Base-by-base conservation (phyloP, 257 asterid species). In the Misopates orontium region DNA sequence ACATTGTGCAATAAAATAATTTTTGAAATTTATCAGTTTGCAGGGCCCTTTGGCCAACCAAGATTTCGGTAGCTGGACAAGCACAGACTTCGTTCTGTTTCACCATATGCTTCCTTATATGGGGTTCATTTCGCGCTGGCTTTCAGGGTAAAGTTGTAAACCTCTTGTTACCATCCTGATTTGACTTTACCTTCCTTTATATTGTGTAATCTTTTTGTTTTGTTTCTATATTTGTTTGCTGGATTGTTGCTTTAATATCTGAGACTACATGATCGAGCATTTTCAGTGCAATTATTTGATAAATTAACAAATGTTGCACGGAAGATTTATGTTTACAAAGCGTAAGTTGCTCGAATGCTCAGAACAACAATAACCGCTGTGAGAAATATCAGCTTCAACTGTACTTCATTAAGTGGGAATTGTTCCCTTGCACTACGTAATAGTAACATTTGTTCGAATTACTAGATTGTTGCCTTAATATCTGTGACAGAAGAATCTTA, bases 31-130 rank as follows among this genome's bases (percentile, higher is more conserved):
- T 70, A 51, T 54, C 74, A 86, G 96, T 68, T 71, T 88, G 73
- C 81, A 71, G 75, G 95, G 87, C 64, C 92, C 95, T 23, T 65
- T 89, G 61, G 80, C 73, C 1, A 71, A 70, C 57, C 73, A 70
- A 69, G 57, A 5, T 63, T 36, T 19, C 10, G 77, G 60, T 51
- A 22, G 73, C 55, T 89, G 95, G 90, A 40, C 42, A 7, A 22
- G 73, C 48, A 81, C 85, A 24, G 64, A 67, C 2, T 66, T 73
- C 14, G 75, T 86, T 17, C 80, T 73, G 68, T 76, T 66, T 72
- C 68, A 74, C 70, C 71, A 83, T 44, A 44, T 86, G 87, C 87
- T 82, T 71, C 92, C 96, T 66, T 89, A 86, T 73, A 80, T 78
- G 60, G 72, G 13, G 50, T 61, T 84, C 76, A 68, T 89, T 70